Percentiles rank a stretch among this genome's conserved stretches.
phyloP scores from a whole-genome alignment of 2,329 filamentous ascomycete genomes.

The Ilyonectria sp. region DNA sequence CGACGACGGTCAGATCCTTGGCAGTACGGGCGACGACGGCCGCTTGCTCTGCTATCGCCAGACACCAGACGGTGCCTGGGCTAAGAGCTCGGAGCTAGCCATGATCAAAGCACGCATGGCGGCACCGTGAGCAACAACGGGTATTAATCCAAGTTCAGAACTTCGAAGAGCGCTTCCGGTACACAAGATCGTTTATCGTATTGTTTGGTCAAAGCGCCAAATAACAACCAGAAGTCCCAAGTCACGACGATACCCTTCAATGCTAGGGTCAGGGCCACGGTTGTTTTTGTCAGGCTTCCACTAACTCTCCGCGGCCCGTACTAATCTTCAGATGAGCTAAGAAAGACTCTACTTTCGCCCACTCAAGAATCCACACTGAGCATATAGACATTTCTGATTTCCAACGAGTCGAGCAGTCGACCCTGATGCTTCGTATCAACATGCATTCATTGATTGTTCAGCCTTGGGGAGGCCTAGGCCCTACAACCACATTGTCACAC shows the following conservation, averaged over 20 bases:
- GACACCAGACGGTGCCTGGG: constrained; percentile 70
- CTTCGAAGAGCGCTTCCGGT: no score
- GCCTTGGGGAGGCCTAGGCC: background rate
- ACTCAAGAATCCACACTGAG: background rate
- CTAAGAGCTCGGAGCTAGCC: constrained; percentile 72
- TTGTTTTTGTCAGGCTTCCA: background rate
- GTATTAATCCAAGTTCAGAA: background rate
- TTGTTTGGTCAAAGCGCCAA: background rate
- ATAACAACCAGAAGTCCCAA: background rate
- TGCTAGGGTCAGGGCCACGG: background rate
- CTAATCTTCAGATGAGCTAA: background rate
- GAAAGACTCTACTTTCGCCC: background rate
- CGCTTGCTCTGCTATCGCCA: constrained; percentile 75
- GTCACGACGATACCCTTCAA: background rate
- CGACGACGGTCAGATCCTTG: constrained; percentile 79
- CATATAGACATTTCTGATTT: background rate
- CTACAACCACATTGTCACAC: background rate
- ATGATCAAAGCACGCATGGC: constrained; percentile 71
- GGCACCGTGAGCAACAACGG: constrained; percentile 53
- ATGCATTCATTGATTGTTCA: background rate
- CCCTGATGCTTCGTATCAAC: background rate
- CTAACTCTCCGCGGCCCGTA: background rate
- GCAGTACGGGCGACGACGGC: constrained; percentile 84
- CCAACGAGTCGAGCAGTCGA: background rate
- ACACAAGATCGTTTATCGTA: background rate